Evolutionary conservation across 805 yeast genomes (phyloP).

Genomic region (Torulaspora indica): DNA sequence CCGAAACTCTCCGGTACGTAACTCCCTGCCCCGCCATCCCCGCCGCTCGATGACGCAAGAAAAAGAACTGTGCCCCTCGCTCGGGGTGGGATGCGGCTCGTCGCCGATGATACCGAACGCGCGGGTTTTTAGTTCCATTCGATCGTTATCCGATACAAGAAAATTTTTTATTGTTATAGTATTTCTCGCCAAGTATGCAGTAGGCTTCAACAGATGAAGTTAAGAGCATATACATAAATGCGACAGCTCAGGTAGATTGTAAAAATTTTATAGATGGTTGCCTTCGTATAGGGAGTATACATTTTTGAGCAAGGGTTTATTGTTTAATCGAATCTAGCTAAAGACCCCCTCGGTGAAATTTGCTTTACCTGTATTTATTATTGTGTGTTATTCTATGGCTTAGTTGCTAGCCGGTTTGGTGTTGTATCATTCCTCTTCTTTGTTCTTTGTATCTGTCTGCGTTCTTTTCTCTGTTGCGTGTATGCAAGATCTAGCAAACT

Average conservation of each 20-base stretch:
- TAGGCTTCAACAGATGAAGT: too few species aligned
- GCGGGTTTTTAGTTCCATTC: neutral
- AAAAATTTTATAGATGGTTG: too few species aligned
- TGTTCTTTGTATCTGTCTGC: neutral
- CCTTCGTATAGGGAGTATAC: too few species aligned
- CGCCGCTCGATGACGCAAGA: too few species aligned
- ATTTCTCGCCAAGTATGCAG: too few species aligned
- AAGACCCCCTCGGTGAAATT: neutral
- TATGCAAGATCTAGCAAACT: neutral
- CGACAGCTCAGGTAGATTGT: too few species aligned
- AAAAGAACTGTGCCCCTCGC: too few species aligned
- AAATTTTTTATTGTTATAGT: neutral
- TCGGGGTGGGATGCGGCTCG: neutral
- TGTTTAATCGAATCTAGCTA: too few species aligned
- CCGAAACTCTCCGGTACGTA: constrained; percentile 1
- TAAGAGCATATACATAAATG: too few species aligned
- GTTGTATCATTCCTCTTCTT: neutral
- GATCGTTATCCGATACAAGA: neutral
- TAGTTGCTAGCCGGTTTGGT: neutral
- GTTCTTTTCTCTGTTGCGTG: constrained; percentile 1
- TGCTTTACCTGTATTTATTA: neutral
- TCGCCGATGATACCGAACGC: neutral
- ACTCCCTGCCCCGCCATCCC: neutral
- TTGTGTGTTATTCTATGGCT: neutral
- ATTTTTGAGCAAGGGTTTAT: too few species aligned